Evolutionary conservation across 106 monocot genomes (phyloP).

Genomic region (Dioscorea dumetorum): DNA sequence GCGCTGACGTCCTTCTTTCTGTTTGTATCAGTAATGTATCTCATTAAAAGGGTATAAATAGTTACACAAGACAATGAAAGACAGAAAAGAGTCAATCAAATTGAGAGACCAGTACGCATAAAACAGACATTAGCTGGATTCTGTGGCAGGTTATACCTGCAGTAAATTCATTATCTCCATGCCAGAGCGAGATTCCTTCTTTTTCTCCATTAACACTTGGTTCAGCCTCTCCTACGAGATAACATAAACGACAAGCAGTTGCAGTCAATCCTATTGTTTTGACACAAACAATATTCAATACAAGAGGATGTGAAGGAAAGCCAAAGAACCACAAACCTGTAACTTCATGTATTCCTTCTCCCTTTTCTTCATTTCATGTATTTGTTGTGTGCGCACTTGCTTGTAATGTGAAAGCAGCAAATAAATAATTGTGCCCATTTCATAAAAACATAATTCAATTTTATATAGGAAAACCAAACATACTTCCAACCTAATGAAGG

Average conservation of each 20-base stretch:
- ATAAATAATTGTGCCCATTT: neutral
- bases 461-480: neutral
- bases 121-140: neutral
- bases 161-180: constrained; percentile 99
- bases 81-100: neutral
- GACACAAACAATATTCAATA: neutral
- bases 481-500: neutral
- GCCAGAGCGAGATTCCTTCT: constrained; percentile 95
- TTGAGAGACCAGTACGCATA: neutral
- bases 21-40: constrained; percentile 6
- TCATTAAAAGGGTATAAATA: neutral
- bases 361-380: constrained; percentile 99
- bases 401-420: constrained; percentile 14
- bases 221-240: constrained; percentile 81
- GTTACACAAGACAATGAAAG: neutral
- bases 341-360: constrained; percentile 98
- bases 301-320: neutral
- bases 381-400: constrained; percentile 98
- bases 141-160: constrained; percentile 46
- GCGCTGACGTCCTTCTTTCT: constrained; percentile 99
- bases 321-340: constrained; percentile 50
- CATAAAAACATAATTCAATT: neutral
- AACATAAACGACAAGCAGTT: neutral
- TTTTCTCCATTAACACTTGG: constrained; percentile 98
- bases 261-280: neutral